Conservation (phyloP, 345 rosid species). For the Sisymbrium altissimum region DNA sequence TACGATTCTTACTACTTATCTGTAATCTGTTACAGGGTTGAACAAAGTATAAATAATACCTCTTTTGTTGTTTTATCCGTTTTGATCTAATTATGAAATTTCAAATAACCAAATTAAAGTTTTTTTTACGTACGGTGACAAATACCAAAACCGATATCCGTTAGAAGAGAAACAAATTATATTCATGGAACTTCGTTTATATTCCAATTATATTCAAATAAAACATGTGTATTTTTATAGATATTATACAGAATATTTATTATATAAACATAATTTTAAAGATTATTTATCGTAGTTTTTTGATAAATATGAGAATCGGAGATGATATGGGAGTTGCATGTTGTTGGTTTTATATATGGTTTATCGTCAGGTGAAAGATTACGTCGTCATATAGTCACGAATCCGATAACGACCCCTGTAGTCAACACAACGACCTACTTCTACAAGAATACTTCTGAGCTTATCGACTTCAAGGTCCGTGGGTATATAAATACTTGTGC, state of each 20-base stretch:
- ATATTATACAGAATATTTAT: no score
- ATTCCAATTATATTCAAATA: not conserved
- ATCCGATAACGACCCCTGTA: constrained; percentile 80
- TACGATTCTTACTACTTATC: no score
- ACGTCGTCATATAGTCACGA: constrained; percentile 77
- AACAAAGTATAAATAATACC: not conserved
- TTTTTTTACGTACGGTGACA: not conserved
- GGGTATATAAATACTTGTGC: no score
- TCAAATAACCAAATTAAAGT: not conserved
- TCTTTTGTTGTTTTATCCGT: not conserved
- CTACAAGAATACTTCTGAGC: constrained; percentile 74
- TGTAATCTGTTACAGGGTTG: not conserved
- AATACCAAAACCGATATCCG: no score
- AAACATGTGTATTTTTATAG: no score
- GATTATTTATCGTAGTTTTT: no score
- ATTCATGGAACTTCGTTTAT: not conserved
- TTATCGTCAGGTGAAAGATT: constrained; percentile 64
- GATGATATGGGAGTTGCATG: not conserved
- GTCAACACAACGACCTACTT: constrained; percentile 76
- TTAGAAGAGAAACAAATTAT: not conserved
- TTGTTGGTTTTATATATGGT: not conserved
- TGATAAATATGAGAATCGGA: no score
- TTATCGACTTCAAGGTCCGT: constrained; percentile 78
- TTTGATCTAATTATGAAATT: not conserved
- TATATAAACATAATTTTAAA: no score